phyloP scores from a whole-genome alignment of 176 grass and related monocot genomes.

The Stipa capillata region DNA sequence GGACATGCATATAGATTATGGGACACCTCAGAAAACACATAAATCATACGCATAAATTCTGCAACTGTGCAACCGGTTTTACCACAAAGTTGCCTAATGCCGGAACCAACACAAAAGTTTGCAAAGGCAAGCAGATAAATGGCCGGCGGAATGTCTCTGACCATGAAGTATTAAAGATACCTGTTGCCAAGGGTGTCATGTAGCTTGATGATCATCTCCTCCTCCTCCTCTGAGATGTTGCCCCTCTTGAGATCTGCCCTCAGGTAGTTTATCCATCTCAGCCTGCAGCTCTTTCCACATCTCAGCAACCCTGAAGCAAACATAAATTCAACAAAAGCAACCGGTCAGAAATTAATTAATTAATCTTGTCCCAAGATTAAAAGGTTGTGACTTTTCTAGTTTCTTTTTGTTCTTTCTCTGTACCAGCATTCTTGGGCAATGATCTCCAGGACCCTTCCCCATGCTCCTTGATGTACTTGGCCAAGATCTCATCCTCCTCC shows the following conservation, averaged over 20 bases:
- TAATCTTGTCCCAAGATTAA: background rate
- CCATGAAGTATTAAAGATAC: conserved; percentile 3
- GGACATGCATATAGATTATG: too few relatives aligned
- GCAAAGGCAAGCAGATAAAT: background rate
- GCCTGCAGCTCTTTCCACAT: too few relatives aligned
- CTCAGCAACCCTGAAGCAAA: conserved; percentile 35
- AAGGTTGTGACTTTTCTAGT: background rate
- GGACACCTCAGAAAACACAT: background rate
- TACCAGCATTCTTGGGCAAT: conserved; percentile 59
- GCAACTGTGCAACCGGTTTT: background rate
- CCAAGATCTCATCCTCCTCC: conserved; percentile 51
- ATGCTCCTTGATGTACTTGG: conserved; percentile 32
- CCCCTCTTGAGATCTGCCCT: too few relatives aligned
- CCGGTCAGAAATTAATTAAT: too few relatives aligned
- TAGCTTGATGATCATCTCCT: conserved; percentile 41
- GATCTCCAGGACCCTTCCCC: conserved; percentile 52
- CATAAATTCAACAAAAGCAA: background rate
- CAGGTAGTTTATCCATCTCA: too few relatives aligned
- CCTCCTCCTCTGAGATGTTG: conserved; percentile 32
- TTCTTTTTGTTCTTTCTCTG: too few relatives aligned
- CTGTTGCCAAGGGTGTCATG: too few relatives aligned
- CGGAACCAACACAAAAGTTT: background rate
- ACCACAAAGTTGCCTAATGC: background rate
- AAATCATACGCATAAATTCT: background rate
- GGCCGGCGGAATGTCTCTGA: background rate